These are phyloP conservation scores for Fraxinus velutina DNA, from an alignment of 305 asterid genomes.

Conservation along the genomic window DNA sequence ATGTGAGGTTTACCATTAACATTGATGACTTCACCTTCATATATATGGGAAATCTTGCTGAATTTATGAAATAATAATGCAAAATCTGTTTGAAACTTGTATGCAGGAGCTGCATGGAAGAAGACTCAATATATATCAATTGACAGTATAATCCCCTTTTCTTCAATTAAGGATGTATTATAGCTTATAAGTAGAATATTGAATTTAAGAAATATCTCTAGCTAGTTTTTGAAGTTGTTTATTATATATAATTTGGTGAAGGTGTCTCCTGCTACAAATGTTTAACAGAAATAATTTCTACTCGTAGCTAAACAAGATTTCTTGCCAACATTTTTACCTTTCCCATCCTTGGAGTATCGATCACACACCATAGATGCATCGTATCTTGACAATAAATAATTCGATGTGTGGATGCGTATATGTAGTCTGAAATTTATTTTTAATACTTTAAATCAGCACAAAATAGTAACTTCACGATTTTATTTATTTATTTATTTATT, in stretches of 20 bases:
- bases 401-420: neutral
- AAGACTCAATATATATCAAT: neutral
- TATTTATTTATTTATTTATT: no score
- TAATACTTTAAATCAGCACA: neutral
- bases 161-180: neutral
- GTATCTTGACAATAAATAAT: no score
- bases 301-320: constrained; percentile 35
- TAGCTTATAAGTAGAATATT: neutral
- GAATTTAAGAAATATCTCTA: neutral
- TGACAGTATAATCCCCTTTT: neutral
- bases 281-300: constrained; percentile 16
- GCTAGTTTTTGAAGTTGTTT: neutral
- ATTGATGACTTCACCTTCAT: neutral
- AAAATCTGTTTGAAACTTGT: neutral
- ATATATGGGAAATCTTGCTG: neutral
- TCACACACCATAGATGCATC: no score
- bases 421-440: neutral
- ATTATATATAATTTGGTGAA: neutral
- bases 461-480: neutral
- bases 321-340: constrained; percentile 16
- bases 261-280: constrained; percentile 19
- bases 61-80: neutral
- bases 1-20: neutral
- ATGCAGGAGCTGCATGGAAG: neutral
- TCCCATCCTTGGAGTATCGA: no score